Evolutionary conservation across 805 yeast genomes (phyloP).

Genomic region (Kazachstania viticola): DNA sequence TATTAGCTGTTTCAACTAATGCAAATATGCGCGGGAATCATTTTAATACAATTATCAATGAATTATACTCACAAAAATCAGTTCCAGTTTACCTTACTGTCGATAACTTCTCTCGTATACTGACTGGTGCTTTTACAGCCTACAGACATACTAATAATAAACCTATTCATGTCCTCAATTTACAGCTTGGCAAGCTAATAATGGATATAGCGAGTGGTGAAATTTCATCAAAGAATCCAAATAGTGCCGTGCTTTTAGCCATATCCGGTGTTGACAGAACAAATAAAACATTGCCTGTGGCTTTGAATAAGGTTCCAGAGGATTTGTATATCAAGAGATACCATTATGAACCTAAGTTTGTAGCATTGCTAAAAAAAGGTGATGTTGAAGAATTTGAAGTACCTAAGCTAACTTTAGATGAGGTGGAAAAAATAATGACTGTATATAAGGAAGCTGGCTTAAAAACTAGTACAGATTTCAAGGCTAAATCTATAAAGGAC

Average conservation of each 20-base stretch:
- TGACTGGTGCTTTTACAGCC: conserved; percentile 41
- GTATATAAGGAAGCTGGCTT: conserved; percentile 32
- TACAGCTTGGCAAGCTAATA: conserved; percentile 52
- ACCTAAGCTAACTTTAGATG: conserved; percentile 33
- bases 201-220: conserved; percentile 45
- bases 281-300: conserved; percentile 47
- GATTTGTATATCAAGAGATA: conserved; percentile 43
- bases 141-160: conserved; percentile 49
- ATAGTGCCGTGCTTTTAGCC: conserved; percentile 58
- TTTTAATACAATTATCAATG: conserved; percentile 43
- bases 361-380: conserved; percentile 33
- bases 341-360: conserved; percentile 45
- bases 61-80: conserved; percentile 38
- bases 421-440: conserved; percentile 32
- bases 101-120: conserved; percentile 61
- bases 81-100: conserved; percentile 57
- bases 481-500: conserved; percentile 25
- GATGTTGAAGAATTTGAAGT: conserved; percentile 32
- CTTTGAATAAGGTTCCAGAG: conserved; percentile 39
- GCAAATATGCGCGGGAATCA: conserved; percentile 33
- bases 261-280: conserved; percentile 44
- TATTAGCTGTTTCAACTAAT: conserved; percentile 27
- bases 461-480: conserved; percentile 27
- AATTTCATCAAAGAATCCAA: conserved; percentile 30
- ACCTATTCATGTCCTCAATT: conserved; percentile 45